These are phyloP conservation scores for Candida tetrigidarum DNA, from an alignment of 1,139 yeast species.

Conservation along the genomic window DNA sequence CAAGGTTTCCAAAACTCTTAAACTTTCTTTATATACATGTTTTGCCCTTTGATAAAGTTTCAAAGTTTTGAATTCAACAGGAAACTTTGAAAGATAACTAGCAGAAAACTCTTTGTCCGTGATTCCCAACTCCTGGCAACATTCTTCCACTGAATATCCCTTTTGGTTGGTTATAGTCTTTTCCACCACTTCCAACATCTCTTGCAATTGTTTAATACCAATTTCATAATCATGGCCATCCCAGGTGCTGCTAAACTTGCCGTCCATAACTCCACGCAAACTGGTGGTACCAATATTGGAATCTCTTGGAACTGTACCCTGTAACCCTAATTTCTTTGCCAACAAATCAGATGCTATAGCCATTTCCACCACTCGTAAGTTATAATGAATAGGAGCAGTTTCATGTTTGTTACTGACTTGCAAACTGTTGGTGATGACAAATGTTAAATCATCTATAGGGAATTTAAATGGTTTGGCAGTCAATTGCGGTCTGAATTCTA, in stretches of 20 bases:
- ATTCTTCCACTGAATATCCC: constrained; percentile 58
- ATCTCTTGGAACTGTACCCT: constrained; percentile 41
- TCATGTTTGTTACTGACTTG: constrained; percentile 68
- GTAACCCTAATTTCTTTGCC: constrained; percentile 51
- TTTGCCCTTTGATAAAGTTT: constrained; percentile 62
- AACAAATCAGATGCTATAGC: constrained; percentile 64
- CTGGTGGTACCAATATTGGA: constrained; percentile 58
- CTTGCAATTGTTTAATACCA: constrained; percentile 43
- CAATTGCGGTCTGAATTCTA: constrained; percentile 64
- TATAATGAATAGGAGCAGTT: constrained; percentile 72
- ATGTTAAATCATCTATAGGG: constrained; percentile 54
- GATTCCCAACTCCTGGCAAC: constrained; percentile 48
- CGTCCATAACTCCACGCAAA: constrained; percentile 65
- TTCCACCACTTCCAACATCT: constrained; percentile 49
- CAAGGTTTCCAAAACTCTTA: constrained; percentile 59
- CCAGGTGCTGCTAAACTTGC: constrained; percentile 46
- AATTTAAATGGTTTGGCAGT: constrained; percentile 60
- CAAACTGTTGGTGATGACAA: constrained; percentile 67
- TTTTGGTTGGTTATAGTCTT: constrained; percentile 13
- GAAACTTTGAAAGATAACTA: constrained; percentile 54
- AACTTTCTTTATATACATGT: constrained; percentile 69
- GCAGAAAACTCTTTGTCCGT: constrained; percentile 45
- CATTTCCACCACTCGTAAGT: constrained; percentile 72
- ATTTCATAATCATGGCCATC: constrained; percentile 50
- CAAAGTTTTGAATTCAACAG: constrained; percentile 59